Evolutionary conservation across 352 stramenopile species (phyloP).

Genomic region (Blastocystis hominis): DNA sequence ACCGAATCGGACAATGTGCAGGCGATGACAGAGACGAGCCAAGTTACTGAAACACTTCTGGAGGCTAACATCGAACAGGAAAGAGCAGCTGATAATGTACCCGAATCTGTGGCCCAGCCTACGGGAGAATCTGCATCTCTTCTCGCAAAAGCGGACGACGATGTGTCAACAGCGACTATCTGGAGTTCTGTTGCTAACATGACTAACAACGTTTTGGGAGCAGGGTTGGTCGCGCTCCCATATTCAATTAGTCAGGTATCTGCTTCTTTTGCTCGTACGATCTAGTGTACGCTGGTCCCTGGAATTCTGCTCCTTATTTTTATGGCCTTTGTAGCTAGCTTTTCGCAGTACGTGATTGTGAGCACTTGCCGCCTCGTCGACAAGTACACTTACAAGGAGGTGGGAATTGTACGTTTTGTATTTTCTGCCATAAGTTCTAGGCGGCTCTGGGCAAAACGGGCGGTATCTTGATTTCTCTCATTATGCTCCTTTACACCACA

Average conservation of each 20-base stretch:
- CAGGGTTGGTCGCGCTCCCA: background rate
- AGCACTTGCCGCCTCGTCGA: slow-evolving; percentile 21
- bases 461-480: background rate
- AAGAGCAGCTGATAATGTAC: background rate
- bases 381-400: slow-evolving; percentile 37
- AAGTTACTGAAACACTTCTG: background rate
- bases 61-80: background rate
- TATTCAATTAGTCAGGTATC: background rate
- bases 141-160: background rate
- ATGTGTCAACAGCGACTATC: background rate
- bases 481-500: slow-evolving; percentile 32
- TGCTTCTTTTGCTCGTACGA: background rate
- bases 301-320: background rate
- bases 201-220: slow-evolving; percentile 35
- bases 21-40: background rate
- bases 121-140: background rate
- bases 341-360: slow-evolving; percentile 26
- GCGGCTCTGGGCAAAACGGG: background rate
- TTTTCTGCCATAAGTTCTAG: background rate
- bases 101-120: background rate
- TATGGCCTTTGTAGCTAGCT: slow-evolving; percentile 2
- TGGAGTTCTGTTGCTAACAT: slow-evolving; percentile 21
- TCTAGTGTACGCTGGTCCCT: slow-evolving; percentile 4
- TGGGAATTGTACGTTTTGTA: background rate
- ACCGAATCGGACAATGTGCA: background rate